Evolutionary conservation across 208 protist species (phyloP).

Genomic region (Strigomonas culicis): DNA sequence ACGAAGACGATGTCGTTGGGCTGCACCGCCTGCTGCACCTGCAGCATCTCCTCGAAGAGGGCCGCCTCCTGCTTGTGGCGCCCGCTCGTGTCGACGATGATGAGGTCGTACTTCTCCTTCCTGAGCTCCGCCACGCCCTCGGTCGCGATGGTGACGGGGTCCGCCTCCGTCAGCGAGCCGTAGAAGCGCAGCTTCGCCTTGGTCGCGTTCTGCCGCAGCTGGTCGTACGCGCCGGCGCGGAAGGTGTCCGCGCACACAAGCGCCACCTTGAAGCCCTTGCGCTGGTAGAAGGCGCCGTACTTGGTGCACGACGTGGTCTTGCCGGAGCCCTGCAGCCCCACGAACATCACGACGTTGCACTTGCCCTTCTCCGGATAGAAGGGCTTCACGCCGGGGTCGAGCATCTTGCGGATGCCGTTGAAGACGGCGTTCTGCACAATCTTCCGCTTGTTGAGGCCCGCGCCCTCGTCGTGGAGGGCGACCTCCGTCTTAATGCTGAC

Average conservation of each 20-base stretch:
- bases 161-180: slow-evolving; percentile 93
- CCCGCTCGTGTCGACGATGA: slow-evolving; percentile 99
- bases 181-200: slow-evolving; percentile 99
- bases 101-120: slow-evolving; percentile 96
- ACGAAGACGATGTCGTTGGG: slow-evolving; percentile 98
- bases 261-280: slow-evolving; percentile 94
- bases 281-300: slow-evolving; percentile 94
- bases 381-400: slow-evolving; percentile 96
- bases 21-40: slow-evolving; percentile 78
- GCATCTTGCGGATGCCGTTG: slow-evolving; percentile 94
- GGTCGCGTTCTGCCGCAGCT: slow-evolving; percentile 99
- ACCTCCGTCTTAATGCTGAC: slow-evolving; percentile 92
- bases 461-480: slow-evolving; percentile 91
- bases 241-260: slow-evolving; percentile 99
- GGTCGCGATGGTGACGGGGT: slow-evolving; percentile 95
- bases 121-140: slow-evolving; percentile 97
- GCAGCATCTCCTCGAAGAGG: slow-evolving; percentile 99
- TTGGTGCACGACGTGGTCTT: slow-evolving; percentile 99
- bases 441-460: slow-evolving; percentile 95
- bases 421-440: slow-evolving; percentile 96
- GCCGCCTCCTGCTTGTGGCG: slow-evolving; percentile 98
- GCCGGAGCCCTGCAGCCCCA: slow-evolving; percentile 97
- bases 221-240: slow-evolving; percentile 95
- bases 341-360: slow-evolving; percentile 99
- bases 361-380: slow-evolving; percentile 95